Evolutionary conservation across 352 stramenopile genomes (phyloP).

Genomic region (Phytopythium mirpurense): DNA sequence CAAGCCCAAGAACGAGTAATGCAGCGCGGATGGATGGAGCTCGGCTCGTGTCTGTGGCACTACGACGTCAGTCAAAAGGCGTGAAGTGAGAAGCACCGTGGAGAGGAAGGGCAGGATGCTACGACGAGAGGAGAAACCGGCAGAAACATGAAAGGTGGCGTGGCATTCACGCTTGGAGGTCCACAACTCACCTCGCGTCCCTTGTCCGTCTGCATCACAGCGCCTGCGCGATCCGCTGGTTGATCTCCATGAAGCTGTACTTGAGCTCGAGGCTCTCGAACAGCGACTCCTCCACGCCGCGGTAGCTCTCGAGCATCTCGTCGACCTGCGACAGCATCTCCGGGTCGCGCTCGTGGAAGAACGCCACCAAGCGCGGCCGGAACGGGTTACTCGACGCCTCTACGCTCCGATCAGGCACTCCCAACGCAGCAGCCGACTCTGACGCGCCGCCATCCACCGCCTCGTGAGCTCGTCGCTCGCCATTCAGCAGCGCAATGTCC

Average conservation of each 20-base stretch:
- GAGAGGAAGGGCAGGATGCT: no score
- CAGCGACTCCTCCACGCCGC: constrained; percentile 62
- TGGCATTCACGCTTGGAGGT: no score
- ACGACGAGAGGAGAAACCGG: no score
- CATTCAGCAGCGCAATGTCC: constrained; percentile 75
- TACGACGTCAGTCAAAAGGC: no score
- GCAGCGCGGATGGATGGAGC: no score
- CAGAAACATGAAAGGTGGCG: no score
- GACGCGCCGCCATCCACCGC: not conserved
- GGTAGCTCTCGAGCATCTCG: constrained; percentile 72
- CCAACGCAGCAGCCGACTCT: not conserved
- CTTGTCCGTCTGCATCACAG: no score
- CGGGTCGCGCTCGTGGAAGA: constrained; percentile 66
- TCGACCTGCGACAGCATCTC: constrained; percentile 61
- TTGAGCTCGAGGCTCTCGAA: constrained; percentile 83
- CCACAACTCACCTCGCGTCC: no score
- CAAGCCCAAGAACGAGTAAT: constrained; percentile 65
- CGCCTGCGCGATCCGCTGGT: constrained; percentile 32
- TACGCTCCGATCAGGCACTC: not conserved
- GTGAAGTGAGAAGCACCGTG: no score
- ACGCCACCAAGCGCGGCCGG: constrained; percentile 42
- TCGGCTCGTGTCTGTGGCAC: no score
- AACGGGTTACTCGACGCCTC: constrained; percentile 25
- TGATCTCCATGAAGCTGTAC: constrained; percentile 73
- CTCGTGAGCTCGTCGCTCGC: constrained; percentile 15